phyloP scores from a whole-genome alignment of 73 alveolate species.

The Diophrys appendiculata region DNA sequence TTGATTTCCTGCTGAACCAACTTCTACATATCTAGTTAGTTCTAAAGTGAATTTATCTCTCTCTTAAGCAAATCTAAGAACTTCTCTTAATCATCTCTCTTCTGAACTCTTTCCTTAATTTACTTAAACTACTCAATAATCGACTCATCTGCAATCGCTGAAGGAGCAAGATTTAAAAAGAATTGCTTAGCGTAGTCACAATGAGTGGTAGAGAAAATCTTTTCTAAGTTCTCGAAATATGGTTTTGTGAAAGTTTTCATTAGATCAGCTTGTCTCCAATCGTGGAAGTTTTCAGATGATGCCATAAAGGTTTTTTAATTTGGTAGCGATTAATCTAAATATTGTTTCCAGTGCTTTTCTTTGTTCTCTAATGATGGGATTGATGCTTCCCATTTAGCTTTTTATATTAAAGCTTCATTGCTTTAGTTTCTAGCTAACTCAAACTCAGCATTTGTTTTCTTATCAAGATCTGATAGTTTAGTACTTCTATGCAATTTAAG shows the following conservation, averaged over 20 bases:
- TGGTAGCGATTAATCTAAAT: slow-evolving; percentile 9
- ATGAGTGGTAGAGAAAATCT: slow-evolving; percentile 20
- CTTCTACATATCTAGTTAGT: no score
- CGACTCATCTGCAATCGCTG: slow-evolving; percentile 33
- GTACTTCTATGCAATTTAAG: no score
- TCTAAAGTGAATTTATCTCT: no score
- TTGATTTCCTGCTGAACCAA: no score
- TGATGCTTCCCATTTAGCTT: slow-evolving; percentile 37
- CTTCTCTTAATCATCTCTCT: slow-evolving; percentile 19
- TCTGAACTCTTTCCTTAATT: slow-evolving; percentile 19
- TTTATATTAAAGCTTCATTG: slow-evolving; percentile 13
- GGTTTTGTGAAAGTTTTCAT: slow-evolving; percentile 14
- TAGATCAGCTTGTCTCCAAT: slow-evolving; percentile 1
- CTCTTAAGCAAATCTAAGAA: no score
- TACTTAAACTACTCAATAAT: slow-evolving; percentile 15
- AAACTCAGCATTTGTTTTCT: slow-evolving; percentile 1
- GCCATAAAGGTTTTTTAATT: slow-evolving; percentile 35
- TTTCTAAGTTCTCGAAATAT: slow-evolving; percentile 36
- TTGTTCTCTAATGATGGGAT: slow-evolving; percentile 36
- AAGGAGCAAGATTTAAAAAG: slow-evolving; percentile 33
- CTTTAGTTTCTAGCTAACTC: slow-evolving; percentile 11
- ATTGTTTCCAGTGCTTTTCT: slow-evolving; percentile 33
- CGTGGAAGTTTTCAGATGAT: slow-evolving; percentile 30
- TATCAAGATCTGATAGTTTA: no score
- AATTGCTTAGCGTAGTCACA: slow-evolving; percentile 47